These are phyloP conservation scores for Avena atlantica DNA, from an alignment of 176 grass and related monocot genomes.

Conservation along the genomic window DNA sequence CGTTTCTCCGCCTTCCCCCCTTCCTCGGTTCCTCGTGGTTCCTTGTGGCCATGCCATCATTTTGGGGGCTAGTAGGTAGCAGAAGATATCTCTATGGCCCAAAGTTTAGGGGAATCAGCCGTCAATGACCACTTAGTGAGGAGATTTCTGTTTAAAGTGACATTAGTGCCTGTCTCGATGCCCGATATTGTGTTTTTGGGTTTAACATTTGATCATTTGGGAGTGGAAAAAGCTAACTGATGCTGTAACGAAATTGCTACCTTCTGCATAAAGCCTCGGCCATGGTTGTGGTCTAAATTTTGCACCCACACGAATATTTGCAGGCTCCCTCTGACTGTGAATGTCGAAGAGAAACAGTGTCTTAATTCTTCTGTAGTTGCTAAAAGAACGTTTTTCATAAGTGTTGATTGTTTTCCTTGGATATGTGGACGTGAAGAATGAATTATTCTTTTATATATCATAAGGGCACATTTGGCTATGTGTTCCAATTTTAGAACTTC, in stretches of 20 bases:
- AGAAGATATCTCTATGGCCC: neutral
- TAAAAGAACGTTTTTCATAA: neutral
- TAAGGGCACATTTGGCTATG: neutral
- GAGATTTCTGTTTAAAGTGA: neutral
- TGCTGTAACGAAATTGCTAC: neutral
- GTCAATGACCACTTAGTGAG: neutral
- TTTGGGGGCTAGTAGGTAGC: neutral
- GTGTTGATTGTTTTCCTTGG: neutral
- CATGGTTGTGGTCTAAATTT: neutral
- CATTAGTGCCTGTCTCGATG: neutral
- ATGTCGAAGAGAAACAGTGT: neutral
- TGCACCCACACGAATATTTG: neutral
- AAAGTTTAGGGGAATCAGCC: neutral
- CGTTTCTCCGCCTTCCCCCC: neutral
- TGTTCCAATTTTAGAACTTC: neutral
- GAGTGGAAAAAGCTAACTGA: neutral
- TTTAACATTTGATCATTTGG: neutral
- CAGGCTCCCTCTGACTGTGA: neutral
- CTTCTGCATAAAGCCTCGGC: neutral
- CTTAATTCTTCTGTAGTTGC: neutral
- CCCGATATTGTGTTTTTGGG: conserved; percentile 25
- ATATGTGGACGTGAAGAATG: neutral
- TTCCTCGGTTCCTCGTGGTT: neutral
- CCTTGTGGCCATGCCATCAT: neutral
- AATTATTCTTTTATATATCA: neutral